Percentiles rank a stretch among this genome's conserved stretches.
Conservation (phyloP, 805 yeast species). For the Schizosaccharomyces octosporus region DNA sequence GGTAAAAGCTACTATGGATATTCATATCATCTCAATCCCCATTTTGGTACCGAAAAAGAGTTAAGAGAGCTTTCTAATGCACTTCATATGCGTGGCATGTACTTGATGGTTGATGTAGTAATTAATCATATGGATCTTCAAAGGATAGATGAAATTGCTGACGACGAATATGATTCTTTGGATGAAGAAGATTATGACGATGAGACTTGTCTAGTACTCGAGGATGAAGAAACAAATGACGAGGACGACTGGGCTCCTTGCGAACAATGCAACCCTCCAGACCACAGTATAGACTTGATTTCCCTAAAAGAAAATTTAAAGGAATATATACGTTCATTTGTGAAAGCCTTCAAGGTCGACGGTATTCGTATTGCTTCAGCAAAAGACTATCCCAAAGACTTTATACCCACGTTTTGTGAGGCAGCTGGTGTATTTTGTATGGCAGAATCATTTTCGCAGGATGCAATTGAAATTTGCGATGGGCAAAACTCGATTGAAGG, state of each 20-base stretch:
- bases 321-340: not conserved
- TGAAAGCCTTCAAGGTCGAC: not conserved
- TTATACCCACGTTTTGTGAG: not conserved
- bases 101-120: constrained; percentile 4
- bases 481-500: constrained; percentile 2
- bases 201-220: not conserved
- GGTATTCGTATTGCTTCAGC: constrained; percentile 4
- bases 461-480: not conserved
- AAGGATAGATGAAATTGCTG: not conserved
- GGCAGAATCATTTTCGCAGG: constrained; percentile 1
- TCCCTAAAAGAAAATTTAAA: not conserved
- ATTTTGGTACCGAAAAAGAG: constrained; percentile 1
- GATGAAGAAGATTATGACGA: not conserved
- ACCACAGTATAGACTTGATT: not conserved
- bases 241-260: constrained; percentile 3
- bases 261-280: not conserved
- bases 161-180: constrained; percentile 1
- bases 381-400: not conserved
- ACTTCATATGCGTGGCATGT: constrained; percentile 4
- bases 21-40: not conserved
- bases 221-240: constrained; percentile 1
- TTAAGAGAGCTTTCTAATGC: constrained; percentile 1
- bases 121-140: constrained; percentile 1
- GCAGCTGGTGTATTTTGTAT: constrained; percentile 2
- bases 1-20: constrained; percentile 4